phyloP scores from a whole-genome alignment of 106 monocot species.

The Phalaenopsis aphrodite region DNA sequence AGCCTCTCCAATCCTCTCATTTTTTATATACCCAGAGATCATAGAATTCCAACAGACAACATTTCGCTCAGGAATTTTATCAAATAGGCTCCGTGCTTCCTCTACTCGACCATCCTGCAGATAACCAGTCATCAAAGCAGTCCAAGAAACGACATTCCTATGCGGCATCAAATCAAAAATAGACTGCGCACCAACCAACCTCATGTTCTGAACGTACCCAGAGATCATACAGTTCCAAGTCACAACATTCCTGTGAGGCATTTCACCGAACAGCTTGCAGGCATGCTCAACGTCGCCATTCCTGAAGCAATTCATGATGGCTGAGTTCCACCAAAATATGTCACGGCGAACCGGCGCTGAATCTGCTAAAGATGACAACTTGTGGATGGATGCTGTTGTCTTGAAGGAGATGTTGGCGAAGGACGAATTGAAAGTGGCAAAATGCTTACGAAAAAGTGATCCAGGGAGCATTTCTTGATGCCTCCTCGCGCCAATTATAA shows the following conservation, averaged over 20 bases:
- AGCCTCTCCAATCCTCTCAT: constrained; percentile 31
- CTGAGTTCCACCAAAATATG: constrained; percentile 51
- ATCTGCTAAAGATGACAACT: neutral
- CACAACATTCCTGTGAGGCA: constrained; percentile 51
- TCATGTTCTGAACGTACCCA: constrained; percentile 27
- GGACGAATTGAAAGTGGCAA: neutral
- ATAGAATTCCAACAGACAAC: constrained; percentile 74
- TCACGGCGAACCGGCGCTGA: constrained; percentile 11
- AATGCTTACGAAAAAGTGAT: neutral
- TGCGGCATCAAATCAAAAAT: constrained; percentile 41
- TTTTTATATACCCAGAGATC: constrained; percentile 36
- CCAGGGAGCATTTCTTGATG: neutral
- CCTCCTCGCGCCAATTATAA: neutral
- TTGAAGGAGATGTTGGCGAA: neutral
- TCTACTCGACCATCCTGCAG: constrained; percentile 29
- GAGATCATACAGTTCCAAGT: constrained; percentile 75
- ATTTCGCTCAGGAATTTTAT: constrained; percentile 51
- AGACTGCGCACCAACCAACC: constrained; percentile 22
- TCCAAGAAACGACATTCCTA: constrained; percentile 43
- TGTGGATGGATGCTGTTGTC: neutral
- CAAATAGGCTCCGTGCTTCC: constrained; percentile 43
- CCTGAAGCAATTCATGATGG: constrained; percentile 37
- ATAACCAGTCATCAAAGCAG: constrained; percentile 48
- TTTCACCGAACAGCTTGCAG: constrained; percentile 33
- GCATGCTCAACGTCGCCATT: constrained; percentile 32